phyloP scores from a whole-genome alignment of 2,329 filamentous ascomycete genomes.

The Dothidotthia symphoricarpi region DNA sequence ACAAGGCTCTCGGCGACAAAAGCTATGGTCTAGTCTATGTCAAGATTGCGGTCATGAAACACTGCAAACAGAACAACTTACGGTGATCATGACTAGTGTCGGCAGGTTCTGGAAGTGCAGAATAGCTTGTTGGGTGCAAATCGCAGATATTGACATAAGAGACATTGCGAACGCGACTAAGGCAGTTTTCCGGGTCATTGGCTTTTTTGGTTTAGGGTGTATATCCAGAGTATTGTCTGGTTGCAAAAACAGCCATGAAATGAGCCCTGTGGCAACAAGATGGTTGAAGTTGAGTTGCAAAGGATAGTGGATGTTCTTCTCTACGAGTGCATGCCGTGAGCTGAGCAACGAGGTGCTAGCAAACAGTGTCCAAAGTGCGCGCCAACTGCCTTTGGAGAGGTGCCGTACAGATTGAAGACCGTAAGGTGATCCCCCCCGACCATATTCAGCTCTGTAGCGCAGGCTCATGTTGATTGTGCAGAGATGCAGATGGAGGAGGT shows the following conservation, averaged over 20 bases:
- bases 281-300: conserved; percentile 16
- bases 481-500: no score
- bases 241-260: no score
- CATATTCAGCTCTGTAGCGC: no score
- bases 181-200: conserved; percentile 1
- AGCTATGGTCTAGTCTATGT: conserved; percentile 14
- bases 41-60: not conserved
- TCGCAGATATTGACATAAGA: conserved; percentile 21
- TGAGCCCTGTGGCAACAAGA: conserved; percentile 8
- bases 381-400: not conserved
- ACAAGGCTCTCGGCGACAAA: conserved; percentile 18
- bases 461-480: no score
- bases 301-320: conserved; percentile 26
- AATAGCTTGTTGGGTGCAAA: conserved; percentile 28
- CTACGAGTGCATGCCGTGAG: conserved; percentile 22
- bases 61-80: conserved; percentile 12
- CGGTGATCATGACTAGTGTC: conserved; percentile 30
- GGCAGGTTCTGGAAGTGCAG: conserved; percentile 34
- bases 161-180: conserved; percentile 5
- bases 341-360: conserved; percentile 20
- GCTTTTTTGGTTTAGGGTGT: not conserved
- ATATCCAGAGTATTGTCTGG: conserved; percentile 2
- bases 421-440: no score
- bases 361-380: conserved; percentile 16
- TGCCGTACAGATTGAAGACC: no score